phyloP scores from a whole-genome alignment of 139 green algal species.

The Closterium sp. region DNA sequence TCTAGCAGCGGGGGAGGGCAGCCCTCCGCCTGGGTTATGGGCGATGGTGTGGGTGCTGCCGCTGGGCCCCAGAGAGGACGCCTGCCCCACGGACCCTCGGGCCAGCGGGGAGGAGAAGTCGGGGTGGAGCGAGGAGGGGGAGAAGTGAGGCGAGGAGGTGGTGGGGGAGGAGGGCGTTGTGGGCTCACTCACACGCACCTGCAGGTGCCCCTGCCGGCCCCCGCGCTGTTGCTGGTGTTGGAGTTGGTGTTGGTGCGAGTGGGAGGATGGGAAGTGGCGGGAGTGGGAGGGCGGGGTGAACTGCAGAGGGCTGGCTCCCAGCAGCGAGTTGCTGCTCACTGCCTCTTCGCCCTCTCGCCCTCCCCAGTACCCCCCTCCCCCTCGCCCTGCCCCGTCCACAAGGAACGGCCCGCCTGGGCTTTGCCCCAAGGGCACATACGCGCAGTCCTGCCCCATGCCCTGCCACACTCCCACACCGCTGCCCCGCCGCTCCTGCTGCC shows the following conservation, averaged over 20 bases:
- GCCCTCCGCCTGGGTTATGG: not conserved
- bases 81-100: not conserved
- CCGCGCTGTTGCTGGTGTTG: not conserved
- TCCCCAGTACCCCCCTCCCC: not conserved
- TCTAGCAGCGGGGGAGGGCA: not conserved
- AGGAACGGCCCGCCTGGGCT: not conserved
- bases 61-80: not conserved
- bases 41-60: not conserved
- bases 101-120: not conserved
- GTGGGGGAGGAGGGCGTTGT: not conserved
- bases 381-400: not conserved
- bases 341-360: not conserved
- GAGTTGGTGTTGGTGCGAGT: not conserved
- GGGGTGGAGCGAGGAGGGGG: not conserved
- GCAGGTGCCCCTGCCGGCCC: not conserved
- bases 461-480: not conserved
- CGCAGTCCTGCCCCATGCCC: not conserved
- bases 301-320: slow-evolving; percentile 22
- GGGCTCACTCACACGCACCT: not conserved
- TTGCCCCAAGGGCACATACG: not conserved
- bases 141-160: not conserved
- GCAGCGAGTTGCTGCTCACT: not conserved
- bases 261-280: not conserved
- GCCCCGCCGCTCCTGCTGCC: not conserved
- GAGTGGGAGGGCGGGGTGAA: slow-evolving; percentile 21